phyloP scores from a whole-genome alignment of 208 protist species.

The Trypanosoma vivax region DNA sequence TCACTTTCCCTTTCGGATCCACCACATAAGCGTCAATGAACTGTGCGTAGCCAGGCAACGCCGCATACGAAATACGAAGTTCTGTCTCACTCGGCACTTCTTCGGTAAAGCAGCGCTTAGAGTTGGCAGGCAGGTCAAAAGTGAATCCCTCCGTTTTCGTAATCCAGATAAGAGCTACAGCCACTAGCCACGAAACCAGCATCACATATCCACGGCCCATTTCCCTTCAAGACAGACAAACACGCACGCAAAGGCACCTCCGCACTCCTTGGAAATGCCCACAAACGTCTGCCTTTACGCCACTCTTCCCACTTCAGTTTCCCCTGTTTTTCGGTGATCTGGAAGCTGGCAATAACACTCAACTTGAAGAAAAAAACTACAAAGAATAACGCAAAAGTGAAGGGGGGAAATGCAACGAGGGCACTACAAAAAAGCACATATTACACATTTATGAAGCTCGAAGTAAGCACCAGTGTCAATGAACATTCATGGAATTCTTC shows the following conservation, averaged over 20 bases:
- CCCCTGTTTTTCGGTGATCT: too few species aligned
- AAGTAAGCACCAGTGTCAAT: not conserved
- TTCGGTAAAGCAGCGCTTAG: conserved; percentile 72
- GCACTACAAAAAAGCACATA: not conserved
- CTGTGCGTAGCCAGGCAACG: conserved; percentile 46
- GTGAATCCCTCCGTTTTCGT: conserved; percentile 31
- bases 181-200: not conserved
- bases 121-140: conserved; percentile 33
- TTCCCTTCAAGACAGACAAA: too few species aligned
- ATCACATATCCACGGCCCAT: too few species aligned
- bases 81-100: conserved; percentile 65
- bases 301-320: too few species aligned
- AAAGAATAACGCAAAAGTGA: too few species aligned
- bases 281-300: too few species aligned
- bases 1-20: conserved; percentile 17
- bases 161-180: conserved; percentile 10
- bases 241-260: too few species aligned
- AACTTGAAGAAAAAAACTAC: too few species aligned
- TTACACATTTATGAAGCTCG: not conserved
- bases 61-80: conserved; percentile 43
- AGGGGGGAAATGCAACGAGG: not conserved
- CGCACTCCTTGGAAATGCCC: too few species aligned
- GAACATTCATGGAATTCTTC: not conserved
- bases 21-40: conserved; percentile 45
- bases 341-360: too few species aligned